These are phyloP conservation scores for Capronia epimyces DNA, from an alignment of 2,329 filamentous ascomycete genomes.

Conservation along the genomic window DNA sequence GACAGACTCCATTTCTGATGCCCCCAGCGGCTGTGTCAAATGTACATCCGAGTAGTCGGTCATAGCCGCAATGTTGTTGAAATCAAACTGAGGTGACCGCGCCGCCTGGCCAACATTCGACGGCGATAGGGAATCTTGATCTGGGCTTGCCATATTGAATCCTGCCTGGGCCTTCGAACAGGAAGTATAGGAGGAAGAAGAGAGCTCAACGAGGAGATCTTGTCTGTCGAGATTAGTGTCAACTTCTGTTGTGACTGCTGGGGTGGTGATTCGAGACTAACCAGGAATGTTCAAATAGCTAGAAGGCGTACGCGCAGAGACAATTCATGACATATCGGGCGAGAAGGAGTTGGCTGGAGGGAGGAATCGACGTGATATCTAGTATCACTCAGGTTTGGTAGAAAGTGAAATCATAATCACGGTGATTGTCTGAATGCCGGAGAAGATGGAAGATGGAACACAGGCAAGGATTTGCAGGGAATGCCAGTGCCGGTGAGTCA, in stretches of 20 bases:
- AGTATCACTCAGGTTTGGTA: background rate
- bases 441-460: too few relatives aligned
- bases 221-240: constrained; percentile 7
- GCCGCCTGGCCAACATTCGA: constrained; percentile 2
- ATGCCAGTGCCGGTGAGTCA: background rate
- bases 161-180: background rate
- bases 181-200: background rate
- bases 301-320: background rate
- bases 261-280: background rate
- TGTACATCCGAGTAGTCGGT: constrained; percentile 1
- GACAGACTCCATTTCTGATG: constrained; percentile 17
- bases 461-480: background rate
- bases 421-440: background rate
- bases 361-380: background rate
- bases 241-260: background rate
- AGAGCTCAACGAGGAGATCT: background rate
- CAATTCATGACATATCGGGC: background rate
- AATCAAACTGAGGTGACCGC: constrained; percentile 8
- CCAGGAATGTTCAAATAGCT: background rate
- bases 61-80: constrained; percentile 2
- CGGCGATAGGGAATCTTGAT: constrained; percentile 10
- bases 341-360: background rate
- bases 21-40: constrained; percentile 6
- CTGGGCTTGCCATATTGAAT: constrained; percentile 13
- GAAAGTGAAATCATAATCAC: background rate